A percentile compares a stretch with the other conserved stretches of the same genome.
phyloP scores from a whole-genome alignment of 2,329 filamentous ascomycete genomes.

The Aspergillus transmontanensis region DNA sequence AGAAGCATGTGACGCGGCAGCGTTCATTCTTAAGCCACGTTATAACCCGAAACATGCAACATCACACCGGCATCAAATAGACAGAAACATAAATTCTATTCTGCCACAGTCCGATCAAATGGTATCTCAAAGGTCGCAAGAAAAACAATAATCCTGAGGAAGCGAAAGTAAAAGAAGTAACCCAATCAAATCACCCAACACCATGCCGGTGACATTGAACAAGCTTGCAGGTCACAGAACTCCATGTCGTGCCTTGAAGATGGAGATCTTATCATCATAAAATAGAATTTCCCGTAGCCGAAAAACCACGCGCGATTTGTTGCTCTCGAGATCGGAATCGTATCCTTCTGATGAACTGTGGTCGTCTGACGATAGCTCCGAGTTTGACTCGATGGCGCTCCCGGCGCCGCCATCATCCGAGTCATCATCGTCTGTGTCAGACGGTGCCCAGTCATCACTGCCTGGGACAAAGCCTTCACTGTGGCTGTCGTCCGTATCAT shows the following conservation, averaged over 20 bases:
- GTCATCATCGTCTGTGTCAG: conserved; percentile 48
- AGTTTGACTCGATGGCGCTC: conserved; percentile 25
- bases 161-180: neutral
- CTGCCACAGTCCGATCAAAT: conserved; percentile 1
- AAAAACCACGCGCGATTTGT: conserved; percentile 50
- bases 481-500: conserved; percentile 48
- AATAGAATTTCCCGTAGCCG: conserved; percentile 77
- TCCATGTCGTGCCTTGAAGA: conserved; percentile 75
- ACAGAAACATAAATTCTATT: neutral
- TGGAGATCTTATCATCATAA: conserved; percentile 79
- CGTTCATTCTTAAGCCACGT: neutral
- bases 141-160: neutral
- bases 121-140: conserved; percentile 19
- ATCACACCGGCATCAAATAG: neutral
- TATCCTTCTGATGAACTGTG: conserved; percentile 44
- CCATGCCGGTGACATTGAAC: conserved; percentile 1
- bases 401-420: conserved; percentile 44
- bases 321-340: conserved; percentile 44
- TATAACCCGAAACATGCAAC: neutral
- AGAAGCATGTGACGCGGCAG: neutral
- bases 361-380: conserved; percentile 29
- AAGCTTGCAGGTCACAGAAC: conserved; percentile 35
- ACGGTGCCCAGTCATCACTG: conserved; percentile 46
- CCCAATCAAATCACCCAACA: conserved; percentile 10
- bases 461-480: conserved; percentile 50